These are phyloP conservation scores for Coprinellus micaceus DNA, from an alignment of 768 basidiomycete species.

Conservation along the genomic window DNA sequence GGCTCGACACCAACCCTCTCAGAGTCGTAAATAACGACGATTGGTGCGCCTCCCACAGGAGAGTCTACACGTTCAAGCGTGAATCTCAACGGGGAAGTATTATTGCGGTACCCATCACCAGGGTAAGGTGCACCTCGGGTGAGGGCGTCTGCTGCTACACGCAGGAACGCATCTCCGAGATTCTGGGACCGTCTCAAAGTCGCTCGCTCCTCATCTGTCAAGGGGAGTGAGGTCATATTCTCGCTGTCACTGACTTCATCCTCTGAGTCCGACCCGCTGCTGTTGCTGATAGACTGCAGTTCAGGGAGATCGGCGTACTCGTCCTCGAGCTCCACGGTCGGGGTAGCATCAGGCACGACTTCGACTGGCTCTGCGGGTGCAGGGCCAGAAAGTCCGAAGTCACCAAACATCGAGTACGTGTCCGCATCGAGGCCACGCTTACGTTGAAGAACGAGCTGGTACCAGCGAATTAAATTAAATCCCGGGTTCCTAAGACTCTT, in stretches of 20 bases:
- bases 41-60: not conserved
- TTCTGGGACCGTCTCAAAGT: not conserved
- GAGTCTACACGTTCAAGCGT: too few relatives aligned
- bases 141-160: too few relatives aligned
- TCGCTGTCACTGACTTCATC: not conserved
- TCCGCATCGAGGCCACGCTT: not conserved
- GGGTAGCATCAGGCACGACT: not conserved
- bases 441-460: not conserved
- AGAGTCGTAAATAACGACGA: not conserved
- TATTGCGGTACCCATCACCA: not conserved
- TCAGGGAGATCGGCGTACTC: not conserved
- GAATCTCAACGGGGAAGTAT: not conserved
- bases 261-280: not conserved
- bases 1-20: not conserved
- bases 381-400: not conserved
- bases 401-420: not conserved
- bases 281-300: not conserved
- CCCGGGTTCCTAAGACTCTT: not conserved
- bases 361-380: not conserved
- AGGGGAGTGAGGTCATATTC: not conserved
- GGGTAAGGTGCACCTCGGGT: too few relatives aligned
- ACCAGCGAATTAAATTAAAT: slow-evolving; percentile 1
- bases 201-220: not conserved
- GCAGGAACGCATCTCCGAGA: too few relatives aligned
- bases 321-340: not conserved